Conservation (phyloP, 2,329 filamentous ascomycete species). For the Mycosphaerella sp. region DNA sequence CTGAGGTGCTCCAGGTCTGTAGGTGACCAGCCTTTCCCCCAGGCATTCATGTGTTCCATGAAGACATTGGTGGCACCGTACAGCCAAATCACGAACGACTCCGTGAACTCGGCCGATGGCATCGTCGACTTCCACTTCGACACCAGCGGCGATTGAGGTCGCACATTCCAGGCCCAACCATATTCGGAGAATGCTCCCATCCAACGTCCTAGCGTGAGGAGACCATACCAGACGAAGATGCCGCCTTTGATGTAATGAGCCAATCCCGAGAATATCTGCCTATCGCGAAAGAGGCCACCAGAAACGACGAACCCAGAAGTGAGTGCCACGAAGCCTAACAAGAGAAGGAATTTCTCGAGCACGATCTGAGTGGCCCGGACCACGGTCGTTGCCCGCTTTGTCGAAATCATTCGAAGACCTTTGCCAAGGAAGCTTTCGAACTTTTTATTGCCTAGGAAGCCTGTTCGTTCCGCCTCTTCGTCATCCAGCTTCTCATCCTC, state of each 20-base stretch:
- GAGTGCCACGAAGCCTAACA: conserved; percentile 69
- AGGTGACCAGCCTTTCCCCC: conserved; percentile 64
- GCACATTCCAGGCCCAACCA: conserved; percentile 93
- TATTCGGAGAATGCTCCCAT: conserved; percentile 82
- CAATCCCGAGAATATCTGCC: conserved; percentile 68
- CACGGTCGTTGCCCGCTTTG: conserved; percentile 49
- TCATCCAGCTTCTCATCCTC: conserved; percentile 31
- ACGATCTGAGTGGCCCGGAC: conserved; percentile 57
- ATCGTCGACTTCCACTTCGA: conserved; percentile 55
- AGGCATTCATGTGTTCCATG: conserved; percentile 74
- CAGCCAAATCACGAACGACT: conserved; percentile 82
- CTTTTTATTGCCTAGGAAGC: conserved; percentile 39
- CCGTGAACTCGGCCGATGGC: conserved; percentile 79
- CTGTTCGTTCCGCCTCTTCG: conserved; percentile 29
- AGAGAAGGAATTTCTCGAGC: conserved; percentile 69
- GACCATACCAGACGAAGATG: conserved; percentile 89
- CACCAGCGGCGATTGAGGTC: conserved; percentile 53
- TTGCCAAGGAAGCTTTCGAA: conserved; percentile 26
- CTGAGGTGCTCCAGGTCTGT: conserved; percentile 86
- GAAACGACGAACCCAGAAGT: conserved; percentile 68
- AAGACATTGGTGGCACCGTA: conserved; percentile 90
- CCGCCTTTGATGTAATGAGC: conserved; percentile 93
- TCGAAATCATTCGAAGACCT: conserved; percentile 30
- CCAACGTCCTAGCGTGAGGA: conserved; percentile 83
- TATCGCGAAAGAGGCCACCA: conserved; percentile 63